Conservation (phyloP, 1,284 basidiomycete species). For the Apiotrichum sp. region DNA sequence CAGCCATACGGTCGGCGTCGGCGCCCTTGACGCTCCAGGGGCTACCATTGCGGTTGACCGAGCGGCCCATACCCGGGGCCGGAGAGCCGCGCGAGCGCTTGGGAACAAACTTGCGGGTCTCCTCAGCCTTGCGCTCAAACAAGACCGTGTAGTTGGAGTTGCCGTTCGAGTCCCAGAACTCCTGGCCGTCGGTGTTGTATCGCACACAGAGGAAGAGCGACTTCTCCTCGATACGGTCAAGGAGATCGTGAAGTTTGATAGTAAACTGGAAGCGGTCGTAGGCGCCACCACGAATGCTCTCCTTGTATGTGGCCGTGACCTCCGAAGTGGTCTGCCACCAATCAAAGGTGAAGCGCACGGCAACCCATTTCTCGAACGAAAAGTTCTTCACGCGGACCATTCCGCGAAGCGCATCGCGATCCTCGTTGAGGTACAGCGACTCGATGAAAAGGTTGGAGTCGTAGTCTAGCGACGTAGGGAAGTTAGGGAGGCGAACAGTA, state of each 20-base stretch:
- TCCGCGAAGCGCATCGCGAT: conserved; percentile 59
- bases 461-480: conserved; percentile 48
- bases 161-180: conserved; percentile 87
- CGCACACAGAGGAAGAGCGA: conserved; percentile 74
- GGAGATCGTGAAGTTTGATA: conserved; percentile 52
- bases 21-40: conserved; percentile 47
- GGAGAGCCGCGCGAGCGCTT: conserved; percentile 20
- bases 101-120: conserved; percentile 15
- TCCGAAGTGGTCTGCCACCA: conserved; percentile 94
- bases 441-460: conserved; percentile 53
- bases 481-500: conserved; percentile 52
- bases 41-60: conserved; percentile 28
- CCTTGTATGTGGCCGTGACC: conserved; percentile 70
- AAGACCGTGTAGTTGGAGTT: conserved; percentile 69
- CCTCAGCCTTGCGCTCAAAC: conserved; percentile 32
- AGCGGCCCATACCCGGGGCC: conserved; percentile 29
- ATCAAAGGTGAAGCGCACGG: conserved; percentile 86
- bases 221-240: conserved; percentile 70
- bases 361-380: conserved; percentile 80
- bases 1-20: conserved; percentile 41
- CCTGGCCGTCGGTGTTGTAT: conserved; percentile 63
- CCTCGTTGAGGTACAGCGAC: conserved; percentile 57
- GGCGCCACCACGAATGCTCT: conserved; percentile 56
- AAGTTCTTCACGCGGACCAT: conserved; percentile 75
- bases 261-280: conserved; percentile 59